Percentiles rank a stretch among this genome's conserved stretches.
These are phyloP conservation scores for Staphylotrichum tortipilum DNA, from an alignment of 495 filamentous ascomycete species.

Conservation along the genomic window DNA sequence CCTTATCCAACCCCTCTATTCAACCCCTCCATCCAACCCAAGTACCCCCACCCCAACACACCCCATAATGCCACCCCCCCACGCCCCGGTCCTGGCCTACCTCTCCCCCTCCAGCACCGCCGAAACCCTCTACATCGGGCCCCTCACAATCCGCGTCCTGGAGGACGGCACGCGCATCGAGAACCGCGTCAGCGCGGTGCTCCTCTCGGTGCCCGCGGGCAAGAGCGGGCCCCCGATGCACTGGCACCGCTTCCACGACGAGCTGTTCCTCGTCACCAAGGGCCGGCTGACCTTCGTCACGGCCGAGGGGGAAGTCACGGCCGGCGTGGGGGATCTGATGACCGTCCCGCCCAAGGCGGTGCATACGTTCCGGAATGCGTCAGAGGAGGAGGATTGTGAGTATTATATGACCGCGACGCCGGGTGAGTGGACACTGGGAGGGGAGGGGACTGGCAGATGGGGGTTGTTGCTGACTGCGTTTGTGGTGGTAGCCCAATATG, in stretches of 20 bases:
- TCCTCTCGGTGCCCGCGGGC: conserved; percentile 38
- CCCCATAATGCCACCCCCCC: conserved; percentile 20
- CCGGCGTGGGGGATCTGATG: conserved; percentile 42
- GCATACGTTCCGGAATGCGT: conserved; percentile 48
- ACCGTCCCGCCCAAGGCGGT: conserved; percentile 42
- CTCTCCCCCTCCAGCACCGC: conserved; percentile 17
- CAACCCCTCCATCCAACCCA: too few species aligned
- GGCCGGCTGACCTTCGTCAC: conserved; percentile 31
- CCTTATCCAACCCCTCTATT: too few species aligned
- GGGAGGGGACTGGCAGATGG: too few species aligned
- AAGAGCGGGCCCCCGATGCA: conserved; percentile 39
- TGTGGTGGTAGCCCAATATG: conserved; percentile 16
- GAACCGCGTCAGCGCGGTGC: conserved; percentile 41
- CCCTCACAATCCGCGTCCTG: conserved; percentile 24
- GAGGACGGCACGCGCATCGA: conserved; percentile 31
- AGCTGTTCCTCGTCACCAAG: conserved; percentile 46
- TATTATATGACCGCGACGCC: conserved; percentile 51
- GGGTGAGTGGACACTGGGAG: neutral
- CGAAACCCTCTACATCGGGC: conserved; percentile 24
- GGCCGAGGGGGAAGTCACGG: conserved; percentile 37
- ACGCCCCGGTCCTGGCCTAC: conserved; percentile 21
- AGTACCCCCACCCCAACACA: too few species aligned
- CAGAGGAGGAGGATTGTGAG: conserved; percentile 40
- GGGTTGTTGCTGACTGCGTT: neutral
- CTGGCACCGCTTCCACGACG: conserved; percentile 43